Evolutionary conservation across 495 filamentous ascomycete species (phyloP), one percentile per base, ranked within the genome.

Genomic region (Alectoria sarmentosa): DNA sequence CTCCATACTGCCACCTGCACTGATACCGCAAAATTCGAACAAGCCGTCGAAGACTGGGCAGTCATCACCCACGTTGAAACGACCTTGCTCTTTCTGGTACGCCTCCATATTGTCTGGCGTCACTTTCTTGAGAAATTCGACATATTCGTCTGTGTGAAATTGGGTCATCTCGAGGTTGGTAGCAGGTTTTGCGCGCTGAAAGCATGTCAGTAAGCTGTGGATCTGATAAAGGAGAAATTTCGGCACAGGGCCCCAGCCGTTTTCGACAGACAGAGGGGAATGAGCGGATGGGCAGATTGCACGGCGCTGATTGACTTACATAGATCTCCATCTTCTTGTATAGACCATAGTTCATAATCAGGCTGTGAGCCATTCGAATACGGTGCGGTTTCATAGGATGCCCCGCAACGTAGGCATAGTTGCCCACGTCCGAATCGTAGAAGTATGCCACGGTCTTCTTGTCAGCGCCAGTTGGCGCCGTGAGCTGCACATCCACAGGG

Each of bases 291-390:
- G 17, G 44, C 19, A 46, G 17, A 30, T 26, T 9, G 5, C 1
- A 38, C 14, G 26, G 4, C 9, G 61, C 8, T 32, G n/a, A 34
- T 42, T n/a, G 26, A 83, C 89, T 80, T 77, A 96, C 92, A 70
- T 98, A 99, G 23, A 99, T 96, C 70, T 99, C 94, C 86, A 99
- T 95, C 73, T 95, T 95, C 77, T 96, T 96, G 77, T 98, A 99
- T 0, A 97, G 83, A 32, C 90, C 89, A 78, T 97, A 98, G 76
- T 99, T 98, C 94, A 99, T 98, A 62, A 99, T 92, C 75, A 99
- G 76, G 69, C 88, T 92, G 79, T 99, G 94, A 48, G 94, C 91
- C 83, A 99, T 88, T 68, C 94, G 86, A 76, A 99, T 98, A 55
- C 94, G 87, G 79, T 98, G 94, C 21, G 94, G 94, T 79, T 99